Conservation (phyloP, 1,284 basidiomycete genomes). For the Ustilago loliicola region DNA sequence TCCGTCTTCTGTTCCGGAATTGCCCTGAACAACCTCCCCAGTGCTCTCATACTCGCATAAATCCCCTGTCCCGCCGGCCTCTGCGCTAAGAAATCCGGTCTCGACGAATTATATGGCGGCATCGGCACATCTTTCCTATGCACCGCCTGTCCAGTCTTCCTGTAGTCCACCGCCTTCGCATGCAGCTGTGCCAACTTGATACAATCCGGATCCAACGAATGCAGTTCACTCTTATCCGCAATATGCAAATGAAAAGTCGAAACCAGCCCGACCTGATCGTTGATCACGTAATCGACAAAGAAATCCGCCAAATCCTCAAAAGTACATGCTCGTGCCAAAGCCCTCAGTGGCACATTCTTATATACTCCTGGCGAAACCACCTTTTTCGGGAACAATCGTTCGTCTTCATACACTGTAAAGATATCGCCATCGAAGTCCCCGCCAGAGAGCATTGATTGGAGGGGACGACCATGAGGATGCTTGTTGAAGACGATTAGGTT, state of each 20-base stretch:
- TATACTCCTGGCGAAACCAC: conserved; percentile 75
- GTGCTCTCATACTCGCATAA: conserved; percentile 28
- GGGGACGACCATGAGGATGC: conserved; percentile 19
- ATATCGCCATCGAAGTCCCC: conserved; percentile 56
- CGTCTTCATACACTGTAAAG: conserved; percentile 73
- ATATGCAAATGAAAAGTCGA: conserved; percentile 77
- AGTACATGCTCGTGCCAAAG: conserved; percentile 74
- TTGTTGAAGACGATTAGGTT: conserved; percentile 54
- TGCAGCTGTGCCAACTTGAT: conserved; percentile 77
- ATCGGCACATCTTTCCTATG: conserved; percentile 36
- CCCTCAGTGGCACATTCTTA: conserved; percentile 73
- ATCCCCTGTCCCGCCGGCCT: conserved; percentile 19
- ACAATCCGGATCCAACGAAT: conserved; percentile 77
- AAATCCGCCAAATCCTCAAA: conserved; percentile 81
- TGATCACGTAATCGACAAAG: conserved; percentile 76
- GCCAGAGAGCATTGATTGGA: conserved; percentile 49
- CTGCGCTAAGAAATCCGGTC: conserved; percentile 37
- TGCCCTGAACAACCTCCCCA: conserved; percentile 32
- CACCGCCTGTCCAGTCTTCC: conserved; percentile 53
- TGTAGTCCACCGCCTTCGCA: conserved; percentile 75
- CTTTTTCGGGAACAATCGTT: conserved; percentile 73
- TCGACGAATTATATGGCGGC: conserved; percentile 12
- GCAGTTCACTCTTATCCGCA: conserved; percentile 76
- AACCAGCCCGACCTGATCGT: conserved; percentile 76
- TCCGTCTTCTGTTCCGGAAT: conserved; percentile 37